Evolutionary conservation across 768 basidiomycete genomes (phyloP), one percentile per base, ranked within the genome.

Genomic region (Trametes meyenii): DNA sequence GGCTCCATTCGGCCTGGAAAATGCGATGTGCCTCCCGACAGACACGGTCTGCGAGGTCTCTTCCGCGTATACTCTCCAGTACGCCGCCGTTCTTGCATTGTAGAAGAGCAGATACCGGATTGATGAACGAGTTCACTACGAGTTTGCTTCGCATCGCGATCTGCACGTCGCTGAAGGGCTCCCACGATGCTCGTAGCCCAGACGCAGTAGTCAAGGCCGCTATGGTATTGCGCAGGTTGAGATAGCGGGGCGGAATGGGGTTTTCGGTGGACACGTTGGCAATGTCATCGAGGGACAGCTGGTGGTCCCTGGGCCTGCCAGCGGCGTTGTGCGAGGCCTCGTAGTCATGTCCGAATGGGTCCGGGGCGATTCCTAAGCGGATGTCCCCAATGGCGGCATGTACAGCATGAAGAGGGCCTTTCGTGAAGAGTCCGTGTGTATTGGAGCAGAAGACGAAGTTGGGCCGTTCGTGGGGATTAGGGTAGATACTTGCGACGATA

Each of bases 381-480:
- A 97, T 79, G 7, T 79, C 71, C 6, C 93, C 94, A 11, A 83
- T 50, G 6, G 89, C 89, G 7, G 87, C 77, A 66, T 95, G 92
- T 14, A 91, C 83, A 58, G 87, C 82, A 57, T 87, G 81, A 43
- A 77, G 76, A 26, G 69, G 70, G 0, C 74, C 70, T 65, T 83
- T 86, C 50, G 79, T 70, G 75, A 84, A 89, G 29, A 85, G 88
- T 3, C 92, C 91, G 67, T 96, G 94, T 1, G 87, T 89, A 63
- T 90, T 95, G 26, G 86, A 85, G 14, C 88, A 88, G 55, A 96
- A 75, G 64, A 98, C 83, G 71, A 98, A 94, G 68, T 91, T 87
- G 13, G 96, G 96, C 39, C 96, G 85, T 29, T 79, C 77, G 36
- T 79, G 72, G 23, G 87, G 82, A 71, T 94, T 89, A 19, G 82